Conservation (phyloP, 108 stramenopile genomes). For the Cyclostephanos tholiformis region DNA sequence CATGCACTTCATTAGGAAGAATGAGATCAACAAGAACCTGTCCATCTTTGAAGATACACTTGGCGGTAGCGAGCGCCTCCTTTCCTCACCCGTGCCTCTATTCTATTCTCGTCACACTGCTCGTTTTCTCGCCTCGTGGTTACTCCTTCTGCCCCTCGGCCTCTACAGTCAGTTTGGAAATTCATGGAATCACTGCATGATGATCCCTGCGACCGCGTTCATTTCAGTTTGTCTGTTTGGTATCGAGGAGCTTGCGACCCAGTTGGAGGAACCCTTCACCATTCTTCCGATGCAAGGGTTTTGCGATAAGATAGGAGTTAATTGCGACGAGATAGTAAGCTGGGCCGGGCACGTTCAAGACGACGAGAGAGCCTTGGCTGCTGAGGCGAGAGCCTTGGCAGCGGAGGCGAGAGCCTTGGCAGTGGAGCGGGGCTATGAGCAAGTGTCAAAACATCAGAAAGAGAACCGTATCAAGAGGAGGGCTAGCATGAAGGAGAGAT, state of each 20-base stretch:
- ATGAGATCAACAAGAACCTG: conserved; percentile 54
- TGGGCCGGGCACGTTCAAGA: conserved; percentile 35
- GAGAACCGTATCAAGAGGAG: not conserved
- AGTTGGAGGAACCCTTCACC: conserved; percentile 82
- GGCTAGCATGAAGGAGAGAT: not conserved
- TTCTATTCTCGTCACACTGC: conserved; percentile 70
- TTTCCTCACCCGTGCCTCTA: conserved; percentile 65
- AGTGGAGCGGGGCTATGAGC: not conserved
- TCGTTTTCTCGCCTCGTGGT: conserved; percentile 66
- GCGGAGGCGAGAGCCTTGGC: not conserved
- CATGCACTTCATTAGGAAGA: conserved; percentile 69
- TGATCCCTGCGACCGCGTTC: conserved; percentile 65
- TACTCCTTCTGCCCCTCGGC: conserved; percentile 64
- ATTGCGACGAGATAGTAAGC: conserved; percentile 43
- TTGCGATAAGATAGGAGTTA: conserved; percentile 67
- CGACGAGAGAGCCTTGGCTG: not conserved
- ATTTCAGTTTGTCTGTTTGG: conserved; percentile 67
- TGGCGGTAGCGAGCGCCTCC: conserved; percentile 54
- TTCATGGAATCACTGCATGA: conserved; percentile 69
- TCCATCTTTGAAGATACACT: conserved; percentile 73
- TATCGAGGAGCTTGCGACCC: conserved; percentile 77
- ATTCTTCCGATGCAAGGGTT: conserved; percentile 79
- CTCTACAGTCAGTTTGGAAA: conserved; percentile 57
- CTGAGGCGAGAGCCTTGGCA: not conserved
- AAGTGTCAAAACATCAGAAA: not conserved